phyloP scores from a whole-genome alignment of 2,329 filamentous ascomycete species.

The Microsporum canis region DNA sequence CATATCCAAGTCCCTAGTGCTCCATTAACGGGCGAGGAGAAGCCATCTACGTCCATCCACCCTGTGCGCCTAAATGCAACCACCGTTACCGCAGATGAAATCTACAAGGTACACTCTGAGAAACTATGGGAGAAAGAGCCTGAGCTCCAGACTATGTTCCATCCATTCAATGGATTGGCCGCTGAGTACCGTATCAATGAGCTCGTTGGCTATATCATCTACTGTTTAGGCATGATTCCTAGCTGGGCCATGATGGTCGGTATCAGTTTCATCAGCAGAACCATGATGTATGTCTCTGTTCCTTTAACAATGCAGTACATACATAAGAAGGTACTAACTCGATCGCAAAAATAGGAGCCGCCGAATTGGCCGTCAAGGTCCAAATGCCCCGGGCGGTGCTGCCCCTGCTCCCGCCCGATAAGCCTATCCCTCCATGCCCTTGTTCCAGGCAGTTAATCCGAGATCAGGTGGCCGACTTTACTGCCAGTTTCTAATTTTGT shows the following conservation, averaged over 20 bases:
- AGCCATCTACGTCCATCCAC: conserved; percentile 42
- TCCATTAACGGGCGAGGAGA: conserved; percentile 41
- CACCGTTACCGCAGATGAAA: conserved; percentile 44
- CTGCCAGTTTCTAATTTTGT: background rate
- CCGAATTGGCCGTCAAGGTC: conserved; percentile 10
- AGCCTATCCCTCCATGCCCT: background rate
- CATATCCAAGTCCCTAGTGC: conserved; percentile 46
- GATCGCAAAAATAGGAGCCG: conserved; percentile 18
- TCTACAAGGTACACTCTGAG: conserved; percentile 47
- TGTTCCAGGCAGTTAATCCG: background rate
- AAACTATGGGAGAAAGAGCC: conserved; percentile 43
- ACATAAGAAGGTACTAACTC: background rate
- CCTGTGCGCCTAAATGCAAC: conserved; percentile 47
- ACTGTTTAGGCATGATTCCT: conserved; percentile 46
- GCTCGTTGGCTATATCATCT: conserved; percentile 47
- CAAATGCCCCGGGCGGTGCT: conserved; percentile 5
- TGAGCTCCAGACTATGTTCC: conserved; percentile 48
- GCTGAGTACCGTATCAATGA: conserved; percentile 43
- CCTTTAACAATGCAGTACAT: conserved; percentile 4
- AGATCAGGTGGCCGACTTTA: background rate
- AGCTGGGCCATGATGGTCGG: conserved; percentile 55
- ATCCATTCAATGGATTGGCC: conserved; percentile 50
- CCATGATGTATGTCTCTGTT: conserved; percentile 48
- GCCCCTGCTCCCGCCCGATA: conserved; percentile 8
- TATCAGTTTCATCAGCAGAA: conserved; percentile 50